A percentile compares a stretch with the other conserved stretches of the same genome.
These are phyloP conservation scores for Candida schatavii DNA, from an alignment of 805 yeast genomes.

Conservation along the genomic window DNA sequence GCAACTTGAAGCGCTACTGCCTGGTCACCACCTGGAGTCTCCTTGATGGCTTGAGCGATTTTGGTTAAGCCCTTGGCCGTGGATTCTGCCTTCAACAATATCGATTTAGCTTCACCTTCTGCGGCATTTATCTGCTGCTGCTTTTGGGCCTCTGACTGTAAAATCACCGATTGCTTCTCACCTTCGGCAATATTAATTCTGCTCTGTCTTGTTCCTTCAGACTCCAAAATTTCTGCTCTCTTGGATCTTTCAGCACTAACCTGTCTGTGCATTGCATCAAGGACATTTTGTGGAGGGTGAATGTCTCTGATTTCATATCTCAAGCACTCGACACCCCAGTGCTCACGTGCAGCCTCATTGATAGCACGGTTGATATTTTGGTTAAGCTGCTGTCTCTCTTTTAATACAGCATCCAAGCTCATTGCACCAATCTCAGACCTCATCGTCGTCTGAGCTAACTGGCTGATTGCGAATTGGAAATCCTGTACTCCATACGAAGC, in stretches of 20 bases:
- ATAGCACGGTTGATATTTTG: constrained; percentile 71
- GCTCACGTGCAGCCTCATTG: constrained; percentile 76
- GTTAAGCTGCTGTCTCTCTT: constrained; percentile 73
- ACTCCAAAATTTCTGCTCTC: constrained; percentile 82
- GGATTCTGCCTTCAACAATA: constrained; percentile 63
- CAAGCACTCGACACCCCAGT: constrained; percentile 81
- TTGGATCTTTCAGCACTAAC: constrained; percentile 85
- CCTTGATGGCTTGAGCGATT: constrained; percentile 64
- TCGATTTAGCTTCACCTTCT: constrained; percentile 72
- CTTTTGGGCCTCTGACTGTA: constrained; percentile 72
- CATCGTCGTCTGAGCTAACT: constrained; percentile 89
- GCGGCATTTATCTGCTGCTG: constrained; percentile 64
- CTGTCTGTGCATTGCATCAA: constrained; percentile 89
- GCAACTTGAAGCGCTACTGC: constrained; percentile 82
- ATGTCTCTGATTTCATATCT: constrained; percentile 87
- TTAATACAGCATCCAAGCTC: constrained; percentile 72
- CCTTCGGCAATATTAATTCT: constrained; percentile 85
- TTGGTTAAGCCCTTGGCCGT: constrained; percentile 66
- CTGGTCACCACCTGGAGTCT: constrained; percentile 67
- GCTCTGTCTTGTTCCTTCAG: constrained; percentile 79
- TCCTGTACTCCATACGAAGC: constrained; percentile 89
- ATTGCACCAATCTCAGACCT: constrained; percentile 84
- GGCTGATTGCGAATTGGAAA: constrained; percentile 80
- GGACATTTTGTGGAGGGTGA: constrained; percentile 80
- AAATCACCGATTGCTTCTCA: constrained; percentile 63